Base-by-base conservation (phyloP, 352 stramenopile genomes). In the Blastocystis sp. region DNA sequence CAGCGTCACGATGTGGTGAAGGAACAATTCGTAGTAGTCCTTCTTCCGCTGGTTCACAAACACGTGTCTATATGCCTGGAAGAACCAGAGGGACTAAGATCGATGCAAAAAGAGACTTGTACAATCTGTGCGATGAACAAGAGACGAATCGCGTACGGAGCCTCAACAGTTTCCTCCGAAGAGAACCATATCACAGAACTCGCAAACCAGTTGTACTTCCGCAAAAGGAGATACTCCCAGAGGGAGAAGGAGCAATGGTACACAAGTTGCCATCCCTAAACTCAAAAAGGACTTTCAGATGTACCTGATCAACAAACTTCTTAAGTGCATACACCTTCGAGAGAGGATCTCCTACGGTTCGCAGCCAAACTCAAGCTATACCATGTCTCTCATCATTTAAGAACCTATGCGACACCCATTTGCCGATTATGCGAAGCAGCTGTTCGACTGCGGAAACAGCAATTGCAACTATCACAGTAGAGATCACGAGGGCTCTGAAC, bases 31-130 rank as follows among this genome's bases (percentile, higher is more conserved):
- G 51, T 85, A 85, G 51, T 73, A 85, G 18, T 85, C 75, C 75
- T 85, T 85, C 75, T 85, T 85, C 8, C 75, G 75, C 42, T 85
- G 57, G 46, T 85, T 76, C 16, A 85, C 63, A 40, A 85, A 85
- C 11, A 85, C 63, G 34, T 76, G 63, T 8, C 63, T 38, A 40
- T 73, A 76, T 18, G 75, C 75, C 24, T 85, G 75, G 63, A 44
- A 72, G 32, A 85, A 46, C 75, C 75, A 85, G 27, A 85, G 63
- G 29, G 75, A 29, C 69, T 81, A 64, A 0, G 4, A 38, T 40
- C 1, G 40, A 29, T 9, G 4, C 7, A 21, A 42, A 64, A 9
- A 40, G 21, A 51, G 1, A 81, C 9, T 7, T n/a, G 48, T 32
- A 81, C 63, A 29, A 85, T 85, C 63, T 85, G 57, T 29, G 48